Evolutionary conservation across 2,329 filamentous ascomycete species (phyloP), one percentile per base, ranked within the genome.

Genomic region (Fusarium nygamai): DNA sequence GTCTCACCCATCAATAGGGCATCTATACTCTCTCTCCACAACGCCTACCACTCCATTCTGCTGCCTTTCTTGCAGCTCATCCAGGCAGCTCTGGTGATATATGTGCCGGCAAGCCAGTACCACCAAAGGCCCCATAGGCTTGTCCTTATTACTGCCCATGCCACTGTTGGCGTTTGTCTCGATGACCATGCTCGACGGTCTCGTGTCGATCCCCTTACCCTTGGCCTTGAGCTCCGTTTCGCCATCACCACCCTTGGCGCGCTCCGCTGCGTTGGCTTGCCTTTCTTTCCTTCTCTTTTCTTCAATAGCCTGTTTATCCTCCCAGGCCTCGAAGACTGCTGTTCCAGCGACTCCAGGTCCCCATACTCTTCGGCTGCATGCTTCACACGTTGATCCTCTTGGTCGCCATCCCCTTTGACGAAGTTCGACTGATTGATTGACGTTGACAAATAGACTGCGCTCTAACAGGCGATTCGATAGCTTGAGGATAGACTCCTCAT

Each of bases 371-470:
- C 89, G 89, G 54, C 92, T 92, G 77, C 97, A 99, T 2, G 91
- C 92, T 82, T 98, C 96, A 80, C 97, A 99, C 0, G 92, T 92
- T 61, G 96, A 95, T 0, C 94, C 93, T 38, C 92, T 88, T 0
- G 96, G 95, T 56, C 96, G 88, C 96, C 96, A 99, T 3, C 96
- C 97, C 33, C 92, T 90, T 81, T 95, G 93, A 6, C 96, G 88
- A 11, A 96, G 88, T 61, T 89, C 87, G 13, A 93, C 90, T 10
- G 94, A 92, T 75, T 93, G 89, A 48, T 91, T 87, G 41, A 99
- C 94, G 73, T 94, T 92, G 46, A 93, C 89, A 78, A 98, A 99
- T 11, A 98, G 87, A 78, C 96, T 96, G 75, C 94, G 92, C 72
- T 97, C 95, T 0, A 99, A 87, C 64, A 99, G 91, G 8, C 92